Evolutionary conservation across 768 basidiomycete species (phyloP).

Genomic region (Sutorius australiensis): DNA sequence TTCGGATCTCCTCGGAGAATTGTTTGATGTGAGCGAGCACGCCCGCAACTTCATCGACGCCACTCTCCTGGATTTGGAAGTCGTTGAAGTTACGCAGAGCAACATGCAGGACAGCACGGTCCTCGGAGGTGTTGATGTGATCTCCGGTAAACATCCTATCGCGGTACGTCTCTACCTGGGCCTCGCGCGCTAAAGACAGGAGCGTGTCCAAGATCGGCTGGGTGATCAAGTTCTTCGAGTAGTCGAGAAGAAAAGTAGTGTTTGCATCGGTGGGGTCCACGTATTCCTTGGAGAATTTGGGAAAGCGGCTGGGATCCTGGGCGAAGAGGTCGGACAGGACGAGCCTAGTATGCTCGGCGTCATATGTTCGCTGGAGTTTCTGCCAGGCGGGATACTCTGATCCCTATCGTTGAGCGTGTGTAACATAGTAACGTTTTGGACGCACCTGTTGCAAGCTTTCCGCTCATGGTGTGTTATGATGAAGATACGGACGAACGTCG

Average conservation of each 20-base stretch:
- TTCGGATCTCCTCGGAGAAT: conserved; percentile 82
- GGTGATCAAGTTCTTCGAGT: conserved; percentile 95
- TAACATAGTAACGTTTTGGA: background rate
- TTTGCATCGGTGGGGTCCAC: conserved; percentile 58
- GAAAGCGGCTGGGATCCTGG: conserved; percentile 81
- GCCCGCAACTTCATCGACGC: conserved; percentile 74
- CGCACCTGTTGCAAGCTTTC: conserved; percentile 59
- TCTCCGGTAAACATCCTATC: conserved; percentile 94
- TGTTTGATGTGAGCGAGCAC: conserved; percentile 90
- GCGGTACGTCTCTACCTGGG: conserved; percentile 75
- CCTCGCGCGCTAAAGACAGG: conserved; percentile 79
- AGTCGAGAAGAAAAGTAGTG: conserved; percentile 87
- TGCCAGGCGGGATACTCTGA: conserved; percentile 88
- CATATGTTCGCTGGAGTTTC: conserved; percentile 82
- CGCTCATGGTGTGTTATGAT: conserved; percentile 47
- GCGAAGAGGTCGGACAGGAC: conserved; percentile 91
- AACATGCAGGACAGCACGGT: conserved; percentile 93
- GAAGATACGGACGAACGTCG: conserved; percentile 5
- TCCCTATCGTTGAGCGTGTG: background rate
- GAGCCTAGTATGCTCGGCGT: conserved; percentile 65
- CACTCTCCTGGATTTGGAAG: conserved; percentile 76
- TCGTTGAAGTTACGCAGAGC: conserved; percentile 81
- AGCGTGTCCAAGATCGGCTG: conserved; percentile 77
- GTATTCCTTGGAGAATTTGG: conserved; percentile 79
- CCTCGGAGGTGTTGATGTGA: conserved; percentile 99